Percentiles rank a stretch among this genome's conserved stretches.
Evolutionary conservation across 2,329 filamentous ascomycete genomes (phyloP).

Genomic region (Hypoxylon rubiginosum): DNA sequence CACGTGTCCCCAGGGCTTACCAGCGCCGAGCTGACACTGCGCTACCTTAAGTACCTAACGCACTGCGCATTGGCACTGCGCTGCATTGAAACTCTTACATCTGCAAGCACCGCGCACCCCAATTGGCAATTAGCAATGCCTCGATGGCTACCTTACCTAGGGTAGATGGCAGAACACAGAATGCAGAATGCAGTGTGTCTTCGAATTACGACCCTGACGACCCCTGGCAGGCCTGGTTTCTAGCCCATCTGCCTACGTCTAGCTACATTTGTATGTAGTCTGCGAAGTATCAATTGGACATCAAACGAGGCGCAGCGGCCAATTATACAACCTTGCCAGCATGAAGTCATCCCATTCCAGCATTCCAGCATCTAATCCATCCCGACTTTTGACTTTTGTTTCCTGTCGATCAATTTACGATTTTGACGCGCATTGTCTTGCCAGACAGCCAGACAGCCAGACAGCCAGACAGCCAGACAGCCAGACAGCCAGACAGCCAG

Average conservation of each 20-base stretch:
- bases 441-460: neutral
- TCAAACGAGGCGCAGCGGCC: conserved; percentile 30
- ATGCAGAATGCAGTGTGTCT: neutral
- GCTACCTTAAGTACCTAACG: neutral
- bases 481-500: neutral
- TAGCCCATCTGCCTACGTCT: neutral
- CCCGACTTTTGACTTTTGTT: conserved; percentile 5
- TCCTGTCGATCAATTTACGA: conserved; percentile 19
- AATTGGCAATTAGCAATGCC: conserved; percentile 24
- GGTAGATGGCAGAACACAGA: no score
- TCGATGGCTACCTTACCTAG: neutral
- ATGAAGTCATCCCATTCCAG: conserved; percentile 30
- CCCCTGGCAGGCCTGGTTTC: neutral
- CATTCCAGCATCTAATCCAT: conserved; percentile 26
- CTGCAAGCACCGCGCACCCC: conserved; percentile 36
- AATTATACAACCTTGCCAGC: conserved; percentile 15
- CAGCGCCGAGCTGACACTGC: neutral
- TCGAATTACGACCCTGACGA: neutral
- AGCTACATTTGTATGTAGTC: no score
- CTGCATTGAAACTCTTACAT: conserved; percentile 13
- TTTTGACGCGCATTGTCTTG: conserved; percentile 22
- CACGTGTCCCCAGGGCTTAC: conserved; percentile 16
- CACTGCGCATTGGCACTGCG: conserved; percentile 3
- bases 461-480: neutral
- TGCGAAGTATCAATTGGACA: conserved; percentile 22